These are phyloP conservation scores for Moricandia moricandioides DNA, from an alignment of 345 rosid species.

Conservation along the genomic window DNA sequence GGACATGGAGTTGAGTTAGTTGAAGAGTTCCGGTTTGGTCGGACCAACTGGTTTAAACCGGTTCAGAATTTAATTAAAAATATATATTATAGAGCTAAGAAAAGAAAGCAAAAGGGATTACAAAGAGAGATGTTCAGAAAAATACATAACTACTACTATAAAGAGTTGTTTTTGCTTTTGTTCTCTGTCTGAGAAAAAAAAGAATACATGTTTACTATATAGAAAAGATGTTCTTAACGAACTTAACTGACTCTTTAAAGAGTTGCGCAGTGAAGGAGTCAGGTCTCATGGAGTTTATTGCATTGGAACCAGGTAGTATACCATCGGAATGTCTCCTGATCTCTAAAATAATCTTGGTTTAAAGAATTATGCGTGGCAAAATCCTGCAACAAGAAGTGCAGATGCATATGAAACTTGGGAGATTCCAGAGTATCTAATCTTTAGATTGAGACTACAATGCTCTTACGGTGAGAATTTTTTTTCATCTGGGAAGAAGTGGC, in stretches of 20 bases:
- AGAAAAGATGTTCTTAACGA: slow-evolving; percentile 17
- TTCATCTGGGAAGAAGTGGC: slow-evolving; percentile 42
- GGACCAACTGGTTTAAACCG: background rate
- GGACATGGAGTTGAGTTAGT: slow-evolving; percentile 20
- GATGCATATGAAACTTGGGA: background rate
- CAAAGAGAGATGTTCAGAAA: background rate
- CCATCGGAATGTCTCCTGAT: background rate
- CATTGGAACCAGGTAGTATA: slow-evolving; percentile 11
- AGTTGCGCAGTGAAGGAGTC: slow-evolving; percentile 19
- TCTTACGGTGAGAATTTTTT: slow-evolving; percentile 6
- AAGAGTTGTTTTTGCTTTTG: background rate
- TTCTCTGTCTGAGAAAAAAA: slow-evolving; percentile 13
- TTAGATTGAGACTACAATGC: background rate
- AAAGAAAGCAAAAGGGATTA: background rate
- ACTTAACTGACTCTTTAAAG: slow-evolving; percentile 32
- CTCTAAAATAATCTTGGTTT: slow-evolving; percentile 28
- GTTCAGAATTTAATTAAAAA: background rate
- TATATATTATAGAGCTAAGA: background rate
- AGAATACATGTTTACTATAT: slow-evolving; percentile 28
- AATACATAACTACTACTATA: slow-evolving; percentile 4
- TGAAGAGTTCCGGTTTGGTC: slow-evolving; percentile 29
- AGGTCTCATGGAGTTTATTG: slow-evolving; percentile 20
- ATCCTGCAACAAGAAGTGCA: slow-evolving; percentile 17
- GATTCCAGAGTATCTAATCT: background rate
- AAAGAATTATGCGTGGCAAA: slow-evolving; percentile 32